These are phyloP conservation scores for Guyanaporus albipodus DNA, from an alignment of 768 basidiomycete genomes.

Conservation along the genomic window DNA sequence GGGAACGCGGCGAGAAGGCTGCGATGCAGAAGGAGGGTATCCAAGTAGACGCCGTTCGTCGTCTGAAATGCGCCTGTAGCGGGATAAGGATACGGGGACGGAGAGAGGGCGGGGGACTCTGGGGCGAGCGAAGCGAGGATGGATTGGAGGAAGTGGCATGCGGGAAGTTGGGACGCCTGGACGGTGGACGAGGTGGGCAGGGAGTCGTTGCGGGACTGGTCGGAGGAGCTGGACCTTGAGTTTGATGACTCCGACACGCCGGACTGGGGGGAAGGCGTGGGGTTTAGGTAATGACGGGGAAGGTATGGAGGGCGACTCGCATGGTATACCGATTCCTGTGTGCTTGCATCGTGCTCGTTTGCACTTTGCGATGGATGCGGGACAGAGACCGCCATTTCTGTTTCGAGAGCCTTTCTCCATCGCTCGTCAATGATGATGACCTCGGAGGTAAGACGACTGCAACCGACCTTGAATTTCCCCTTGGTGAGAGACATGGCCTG, in stretches of 20 bases:
- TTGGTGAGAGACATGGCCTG: slow-evolving; percentile 47
- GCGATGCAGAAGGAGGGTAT: slow-evolving; percentile 75
- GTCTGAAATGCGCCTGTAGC: slow-evolving; percentile 38
- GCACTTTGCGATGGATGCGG: slow-evolving; percentile 29
- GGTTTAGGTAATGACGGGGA: neutral
- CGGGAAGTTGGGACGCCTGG: slow-evolving; percentile 31
- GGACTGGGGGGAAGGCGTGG: slow-evolving; percentile 29
- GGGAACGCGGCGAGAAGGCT: slow-evolving; percentile 62
- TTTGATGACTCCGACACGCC: slow-evolving; percentile 44
- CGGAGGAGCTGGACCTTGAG: slow-evolving; percentile 40
- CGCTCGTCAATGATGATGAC: slow-evolving; percentile 17
- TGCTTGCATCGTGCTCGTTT: slow-evolving; percentile 41
- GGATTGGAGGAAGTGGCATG: slow-evolving; percentile 60
- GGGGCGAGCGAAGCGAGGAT: slow-evolving; percentile 54
- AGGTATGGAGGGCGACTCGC: slow-evolving; percentile 25
- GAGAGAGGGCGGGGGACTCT: slow-evolving; percentile 33
- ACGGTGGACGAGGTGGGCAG: slow-evolving; percentile 17
- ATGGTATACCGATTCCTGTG: slow-evolving; percentile 43
- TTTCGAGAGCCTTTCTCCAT: slow-evolving; percentile 34
- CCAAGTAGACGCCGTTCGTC: slow-evolving; percentile 72
- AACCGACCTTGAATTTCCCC: slow-evolving; percentile 31
- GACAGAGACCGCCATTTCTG: slow-evolving; percentile 18
- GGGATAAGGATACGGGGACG: slow-evolving; percentile 32
- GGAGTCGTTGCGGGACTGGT: slow-evolving; percentile 12
- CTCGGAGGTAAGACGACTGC: neutral